phyloP scores from a whole-genome alignment of 2,329 filamentous ascomycete genomes.

The Bipolaris victoriae region DNA sequence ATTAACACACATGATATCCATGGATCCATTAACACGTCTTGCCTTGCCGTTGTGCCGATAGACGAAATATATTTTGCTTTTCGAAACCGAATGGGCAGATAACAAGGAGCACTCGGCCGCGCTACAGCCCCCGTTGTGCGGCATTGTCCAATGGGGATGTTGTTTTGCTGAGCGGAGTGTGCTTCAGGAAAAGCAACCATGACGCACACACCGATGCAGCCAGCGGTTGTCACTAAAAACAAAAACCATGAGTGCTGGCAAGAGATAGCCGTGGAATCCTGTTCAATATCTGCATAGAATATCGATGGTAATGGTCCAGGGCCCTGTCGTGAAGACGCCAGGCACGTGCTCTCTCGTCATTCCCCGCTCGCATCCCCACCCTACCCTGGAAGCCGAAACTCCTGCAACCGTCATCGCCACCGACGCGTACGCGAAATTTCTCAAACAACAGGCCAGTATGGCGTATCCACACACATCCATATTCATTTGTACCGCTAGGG shows the following conservation, averaged over 20 bases:
- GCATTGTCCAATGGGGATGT: not conserved
- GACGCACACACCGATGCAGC: not conserved
- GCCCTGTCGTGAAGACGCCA: not conserved
- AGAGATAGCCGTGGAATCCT: not conserved
- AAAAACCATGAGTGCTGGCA: not conserved
- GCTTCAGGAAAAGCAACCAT: not conserved
- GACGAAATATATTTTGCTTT: slow-evolving; percentile 1
- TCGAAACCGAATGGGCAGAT: not conserved
- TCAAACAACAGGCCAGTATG: not conserved
- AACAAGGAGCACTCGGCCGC: not conserved
- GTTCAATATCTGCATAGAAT: not conserved
- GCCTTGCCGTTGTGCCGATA: not conserved
- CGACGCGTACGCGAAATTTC: not conserved
- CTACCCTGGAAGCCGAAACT: slow-evolving; percentile 1
- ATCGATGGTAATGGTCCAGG: not conserved
- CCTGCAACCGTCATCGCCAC: slow-evolving; percentile 1
- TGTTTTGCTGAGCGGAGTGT: not conserved
- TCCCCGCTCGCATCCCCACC: slow-evolving; percentile 8
- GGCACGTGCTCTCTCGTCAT: slow-evolving; percentile 16
- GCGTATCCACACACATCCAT: not conserved
- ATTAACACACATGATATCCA: not conserved
- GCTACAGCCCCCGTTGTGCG: not conserved
- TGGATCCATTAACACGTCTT: not conserved
- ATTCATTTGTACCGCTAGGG: no score
- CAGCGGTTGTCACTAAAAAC: not conserved